Evolutionary conservation across 108 stramenopile species (phyloP).

Genomic region (Stephanodiscus minutulus): DNA sequence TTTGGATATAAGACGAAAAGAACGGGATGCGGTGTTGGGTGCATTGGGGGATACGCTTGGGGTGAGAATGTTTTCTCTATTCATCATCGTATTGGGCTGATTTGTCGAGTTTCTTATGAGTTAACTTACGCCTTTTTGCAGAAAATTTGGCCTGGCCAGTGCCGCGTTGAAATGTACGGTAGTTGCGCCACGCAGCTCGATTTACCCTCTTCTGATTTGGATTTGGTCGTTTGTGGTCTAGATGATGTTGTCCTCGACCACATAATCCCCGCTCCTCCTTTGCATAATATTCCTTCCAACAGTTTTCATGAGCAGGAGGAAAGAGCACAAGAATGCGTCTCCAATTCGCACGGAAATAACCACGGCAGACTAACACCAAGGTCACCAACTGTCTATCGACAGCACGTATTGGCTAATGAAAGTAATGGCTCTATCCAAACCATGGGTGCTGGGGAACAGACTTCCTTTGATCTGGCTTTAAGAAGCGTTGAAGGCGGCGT

Average conservation of each 20-base stretch:
- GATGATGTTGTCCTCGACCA: constrained; percentile 34
- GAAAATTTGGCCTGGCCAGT: constrained; percentile 68
- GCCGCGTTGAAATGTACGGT: constrained; percentile 87
- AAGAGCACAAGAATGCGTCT: not conserved
- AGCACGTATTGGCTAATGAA: not conserved
- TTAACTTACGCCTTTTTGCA: not conserved
- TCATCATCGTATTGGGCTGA: not conserved
- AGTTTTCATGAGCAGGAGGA: constrained; percentile 9
- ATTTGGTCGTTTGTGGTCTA: constrained; percentile 82
- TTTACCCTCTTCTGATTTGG: constrained; percentile 88
- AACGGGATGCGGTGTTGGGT: constrained; percentile 63
- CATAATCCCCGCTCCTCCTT: constrained; percentile 3
- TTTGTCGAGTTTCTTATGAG: constrained; percentile 7
- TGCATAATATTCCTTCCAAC: not conserved
- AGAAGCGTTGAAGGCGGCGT: not conserved
- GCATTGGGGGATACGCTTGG: constrained; percentile 71
- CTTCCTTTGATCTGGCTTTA: constrained; percentile 3
- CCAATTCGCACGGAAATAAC: not conserved
- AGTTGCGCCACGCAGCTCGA: constrained; percentile 87
- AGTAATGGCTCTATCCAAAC: not conserved
- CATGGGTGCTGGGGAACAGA: not conserved
- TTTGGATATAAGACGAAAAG: constrained; percentile 60
- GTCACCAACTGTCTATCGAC: not conserved
- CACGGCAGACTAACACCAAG: not conserved
- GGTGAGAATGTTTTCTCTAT: constrained; percentile 30